A percentile compares a stretch with the other conserved stretches of the same genome.
These are phyloP conservation scores for Yarrowia sp. DNA, from an alignment of 805 yeast genomes.

Conservation along the genomic window DNA sequence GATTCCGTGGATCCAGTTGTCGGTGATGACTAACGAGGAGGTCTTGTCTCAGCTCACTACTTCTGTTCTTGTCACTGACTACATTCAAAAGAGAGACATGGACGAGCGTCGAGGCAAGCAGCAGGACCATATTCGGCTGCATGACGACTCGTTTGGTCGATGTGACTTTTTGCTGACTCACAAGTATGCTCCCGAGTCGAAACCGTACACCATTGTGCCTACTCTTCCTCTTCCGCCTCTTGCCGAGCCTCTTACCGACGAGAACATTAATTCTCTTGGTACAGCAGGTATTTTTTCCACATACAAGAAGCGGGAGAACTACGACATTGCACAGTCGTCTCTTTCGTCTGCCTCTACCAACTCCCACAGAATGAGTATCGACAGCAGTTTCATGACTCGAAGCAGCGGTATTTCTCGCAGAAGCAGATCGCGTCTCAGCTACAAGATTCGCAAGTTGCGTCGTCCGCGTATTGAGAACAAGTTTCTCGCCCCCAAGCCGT, in stretches of 20 bases:
- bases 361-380: conserved; percentile 5
- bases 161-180: conserved; percentile 64
- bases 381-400: conserved; percentile 5
- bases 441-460: conserved; percentile 3
- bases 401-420: conserved; percentile 9
- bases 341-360: conserved; percentile 10
- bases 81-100: conserved; percentile 52
- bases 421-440: neutral
- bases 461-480: neutral
- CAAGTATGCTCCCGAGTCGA: conserved; percentile 49
- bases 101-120: conserved; percentile 50
- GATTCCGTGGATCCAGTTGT: conserved; percentile 47
- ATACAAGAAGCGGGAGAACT: conserved; percentile 10
- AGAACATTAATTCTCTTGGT: conserved; percentile 14
- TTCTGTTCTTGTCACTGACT: conserved; percentile 56
- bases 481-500: conserved; percentile 16
- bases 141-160: conserved; percentile 84
- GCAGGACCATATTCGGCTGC: conserved; percentile 58
- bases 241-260: conserved; percentile 29
- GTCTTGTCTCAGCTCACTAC: conserved; percentile 49
- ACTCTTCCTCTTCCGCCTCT: conserved; percentile 62
- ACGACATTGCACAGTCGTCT: conserved; percentile 14
- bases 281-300: conserved; percentile 3
- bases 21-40: conserved; percentile 30
- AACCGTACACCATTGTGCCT: conserved; percentile 45